These are phyloP conservation scores for Calamus simplicifolius DNA, from an alignment of 176 grass and related monocot genomes.

Conservation along the genomic window DNA sequence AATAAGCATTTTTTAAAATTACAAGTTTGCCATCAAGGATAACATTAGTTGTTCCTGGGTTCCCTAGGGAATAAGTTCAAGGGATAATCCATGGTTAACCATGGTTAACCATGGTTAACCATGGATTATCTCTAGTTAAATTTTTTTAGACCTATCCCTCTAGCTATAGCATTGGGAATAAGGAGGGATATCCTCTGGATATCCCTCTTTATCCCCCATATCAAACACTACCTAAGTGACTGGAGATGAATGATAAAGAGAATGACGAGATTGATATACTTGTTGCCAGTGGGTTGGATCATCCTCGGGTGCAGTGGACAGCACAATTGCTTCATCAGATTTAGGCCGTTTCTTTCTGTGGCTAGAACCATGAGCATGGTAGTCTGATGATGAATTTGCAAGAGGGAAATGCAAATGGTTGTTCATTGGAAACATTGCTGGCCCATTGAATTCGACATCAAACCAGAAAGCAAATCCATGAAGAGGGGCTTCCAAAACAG, in stretches of 20 bases:
- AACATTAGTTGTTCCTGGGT: no score
- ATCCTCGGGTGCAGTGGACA: conserved; percentile 87
- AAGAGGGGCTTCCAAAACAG: conserved; percentile 50
- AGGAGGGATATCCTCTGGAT: no score
- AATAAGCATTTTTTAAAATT: no score
- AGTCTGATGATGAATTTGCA: conserved; percentile 11
- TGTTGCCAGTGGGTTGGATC: conserved; percentile 89
- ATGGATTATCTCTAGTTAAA: no score
- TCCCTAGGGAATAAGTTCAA: no score
- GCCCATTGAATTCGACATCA: conserved; percentile 91
- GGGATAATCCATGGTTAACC: no score
- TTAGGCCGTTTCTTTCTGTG: conserved; percentile 47
- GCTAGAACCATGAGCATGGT: conserved; percentile 36
- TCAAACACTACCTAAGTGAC: no score
- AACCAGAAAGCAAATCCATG: conserved; percentile 98
- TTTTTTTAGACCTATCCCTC: no score
- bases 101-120: no score
- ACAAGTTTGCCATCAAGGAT: no score
- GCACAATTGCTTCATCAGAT: conserved; percentile 37
- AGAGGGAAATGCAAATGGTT: conserved; percentile 16
- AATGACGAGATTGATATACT: conserved; percentile 20
- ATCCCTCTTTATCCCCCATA: no score
- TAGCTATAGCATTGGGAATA: no score
- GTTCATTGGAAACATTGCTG: conserved; percentile 32
- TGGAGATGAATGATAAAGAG: background rate